Conservation (phyloP, 139 green algal species). For the Asterochloris sp. region DNA sequence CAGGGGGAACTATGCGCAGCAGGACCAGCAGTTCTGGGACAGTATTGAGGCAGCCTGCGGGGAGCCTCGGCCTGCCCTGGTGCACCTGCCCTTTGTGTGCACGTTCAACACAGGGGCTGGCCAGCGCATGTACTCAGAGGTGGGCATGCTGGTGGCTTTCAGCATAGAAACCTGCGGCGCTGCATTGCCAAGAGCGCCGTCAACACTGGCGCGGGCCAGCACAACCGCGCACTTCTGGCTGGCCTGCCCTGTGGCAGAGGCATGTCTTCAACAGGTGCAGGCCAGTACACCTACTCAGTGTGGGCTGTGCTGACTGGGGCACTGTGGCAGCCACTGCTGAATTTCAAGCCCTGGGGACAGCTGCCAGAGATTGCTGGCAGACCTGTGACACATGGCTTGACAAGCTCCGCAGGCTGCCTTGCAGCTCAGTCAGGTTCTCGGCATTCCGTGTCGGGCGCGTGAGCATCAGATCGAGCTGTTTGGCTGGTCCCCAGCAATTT, state of each 20-base stretch:
- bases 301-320: not conserved
- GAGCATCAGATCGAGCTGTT: too few species aligned
- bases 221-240: not conserved
- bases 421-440: too few species aligned
- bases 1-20: conserved; percentile 14
- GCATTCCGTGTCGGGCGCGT: too few species aligned
- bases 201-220: not conserved
- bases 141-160: not conserved
- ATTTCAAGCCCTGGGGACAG: too few species aligned
- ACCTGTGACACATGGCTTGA: too few species aligned
- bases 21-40: conserved; percentile 31
- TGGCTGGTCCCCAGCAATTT: too few species aligned
- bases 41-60: conserved; percentile 20
- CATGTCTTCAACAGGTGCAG: not conserved
- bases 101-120: conserved; percentile 44
- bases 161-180: not conserved
- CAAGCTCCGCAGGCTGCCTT: too few species aligned
- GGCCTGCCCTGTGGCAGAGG: not conserved
- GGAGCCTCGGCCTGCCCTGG: not conserved
- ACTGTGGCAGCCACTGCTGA: too few species aligned
- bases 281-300: not conserved
- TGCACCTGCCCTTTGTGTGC: conserved; percentile 37
- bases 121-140: conserved; percentile 14
- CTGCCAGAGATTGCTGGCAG: too few species aligned
- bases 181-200: not conserved